These are phyloP conservation scores for Candida albicans DNA, from an alignment of 1,139 yeast species.

Conservation along the genomic window DNA sequence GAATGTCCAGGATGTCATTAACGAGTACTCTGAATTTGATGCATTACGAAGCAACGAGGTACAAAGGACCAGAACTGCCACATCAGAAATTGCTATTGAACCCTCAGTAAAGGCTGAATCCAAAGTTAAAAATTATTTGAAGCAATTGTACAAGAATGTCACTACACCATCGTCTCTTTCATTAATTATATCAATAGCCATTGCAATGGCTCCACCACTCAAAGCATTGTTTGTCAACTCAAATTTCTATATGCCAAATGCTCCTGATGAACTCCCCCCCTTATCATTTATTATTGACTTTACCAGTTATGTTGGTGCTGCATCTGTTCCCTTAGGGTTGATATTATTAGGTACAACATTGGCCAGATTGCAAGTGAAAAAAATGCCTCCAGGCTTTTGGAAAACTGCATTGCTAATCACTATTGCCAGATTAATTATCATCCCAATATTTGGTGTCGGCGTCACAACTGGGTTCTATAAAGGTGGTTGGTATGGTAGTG, in stretches of 20 bases:
- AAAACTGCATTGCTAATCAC: slow-evolving; percentile 48
- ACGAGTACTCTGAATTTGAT: slow-evolving; percentile 58
- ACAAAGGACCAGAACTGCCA: slow-evolving; percentile 10
- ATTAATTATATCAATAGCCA: slow-evolving; percentile 57
- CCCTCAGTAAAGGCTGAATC: slow-evolving; percentile 5
- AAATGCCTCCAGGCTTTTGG: slow-evolving; percentile 73
- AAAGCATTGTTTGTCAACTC: slow-evolving; percentile 68
- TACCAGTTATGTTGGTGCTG: slow-evolving; percentile 75
- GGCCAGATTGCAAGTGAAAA: slow-evolving; percentile 62
- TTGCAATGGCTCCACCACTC: slow-evolving; percentile 85
- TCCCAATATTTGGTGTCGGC: slow-evolving; percentile 50
- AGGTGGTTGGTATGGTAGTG: slow-evolving; percentile 53
- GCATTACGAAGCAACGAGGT: slow-evolving; percentile 24
- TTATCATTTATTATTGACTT: slow-evolving; percentile 82
- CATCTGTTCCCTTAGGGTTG: slow-evolving; percentile 86
- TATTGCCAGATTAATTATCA: slow-evolving; percentile 30
- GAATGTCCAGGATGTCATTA: slow-evolving; percentile 55
- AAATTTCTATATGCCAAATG: slow-evolving; percentile 44
- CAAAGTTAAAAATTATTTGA: slow-evolving; percentile 12
- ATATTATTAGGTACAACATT: slow-evolving; percentile 83
- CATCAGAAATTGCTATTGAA: slow-evolving; percentile 14
- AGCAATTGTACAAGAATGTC: slow-evolving; percentile 50
- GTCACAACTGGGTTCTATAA: slow-evolving; percentile 42
- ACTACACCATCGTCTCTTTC: slow-evolving; percentile 69
- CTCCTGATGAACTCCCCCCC: slow-evolving; percentile 86